These are phyloP conservation scores for Stagonosporopsis chrysanthemi DNA, from an alignment of 2,329 filamentous ascomycete species.

Conservation along the genomic window DNA sequence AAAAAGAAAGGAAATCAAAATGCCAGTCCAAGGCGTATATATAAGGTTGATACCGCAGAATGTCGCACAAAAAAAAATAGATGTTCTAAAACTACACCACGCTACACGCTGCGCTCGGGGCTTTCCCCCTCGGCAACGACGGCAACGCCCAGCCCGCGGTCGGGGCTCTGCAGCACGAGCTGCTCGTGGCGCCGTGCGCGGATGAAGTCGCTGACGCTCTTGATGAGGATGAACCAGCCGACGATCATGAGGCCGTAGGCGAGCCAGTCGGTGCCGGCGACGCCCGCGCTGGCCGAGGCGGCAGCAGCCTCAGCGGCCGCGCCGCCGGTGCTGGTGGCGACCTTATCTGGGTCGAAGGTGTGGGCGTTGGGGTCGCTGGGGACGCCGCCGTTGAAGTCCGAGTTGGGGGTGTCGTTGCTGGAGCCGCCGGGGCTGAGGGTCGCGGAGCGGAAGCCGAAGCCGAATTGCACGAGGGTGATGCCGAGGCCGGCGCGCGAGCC, in stretches of 20 bases:
- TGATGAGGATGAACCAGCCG: slow-evolving; percentile 96
- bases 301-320: slow-evolving; percentile 48
- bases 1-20: no score
- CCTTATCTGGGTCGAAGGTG: slow-evolving; percentile 79
- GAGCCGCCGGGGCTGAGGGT: slow-evolving; percentile 43
- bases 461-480: slow-evolving; percentile 94
- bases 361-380: slow-evolving; percentile 90
- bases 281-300: slow-evolving; percentile 56
- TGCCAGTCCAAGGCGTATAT: no score
- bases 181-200: slow-evolving; percentile 89
- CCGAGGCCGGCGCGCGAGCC: slow-evolving; percentile 93
- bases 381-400: slow-evolving; percentile 62
- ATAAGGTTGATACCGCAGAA: no score
- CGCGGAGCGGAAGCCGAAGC: slow-evolving; percentile 87
- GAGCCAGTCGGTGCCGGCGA: slow-evolving; percentile 83
- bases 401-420: slow-evolving; percentile 57
- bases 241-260: slow-evolving; percentile 95
- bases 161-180: slow-evolving; percentile 89
- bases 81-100: no score
- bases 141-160: slow-evolving; percentile 82
- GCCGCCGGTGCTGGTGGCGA: slow-evolving; percentile 53
- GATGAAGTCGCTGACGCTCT: slow-evolving; percentile 90
- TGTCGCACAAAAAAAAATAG: not conserved
- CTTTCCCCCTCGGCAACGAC: slow-evolving; percentile 87
- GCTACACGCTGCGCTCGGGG: slow-evolving; percentile 66